These are phyloP conservation scores for Boletus coccyginus DNA, from an alignment of 768 basidiomycete genomes.

Conservation along the genomic window DNA sequence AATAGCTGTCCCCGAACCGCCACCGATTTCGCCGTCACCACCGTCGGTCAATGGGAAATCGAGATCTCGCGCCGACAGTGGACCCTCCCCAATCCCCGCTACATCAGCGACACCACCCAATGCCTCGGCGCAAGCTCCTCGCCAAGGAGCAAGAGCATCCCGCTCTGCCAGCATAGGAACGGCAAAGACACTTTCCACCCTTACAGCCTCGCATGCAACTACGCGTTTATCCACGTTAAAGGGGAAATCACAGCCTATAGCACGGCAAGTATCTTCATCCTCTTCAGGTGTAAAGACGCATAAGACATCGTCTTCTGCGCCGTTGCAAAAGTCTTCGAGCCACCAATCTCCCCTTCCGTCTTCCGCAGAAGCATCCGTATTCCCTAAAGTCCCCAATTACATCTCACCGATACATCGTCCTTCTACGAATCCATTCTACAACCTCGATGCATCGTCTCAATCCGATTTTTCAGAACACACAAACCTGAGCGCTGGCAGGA, in stretches of 20 bases:
- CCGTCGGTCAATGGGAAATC: constrained; percentile 22
- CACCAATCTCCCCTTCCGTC: constrained; percentile 24
- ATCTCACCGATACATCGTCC: constrained; percentile 78
- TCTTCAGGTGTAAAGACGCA: constrained; percentile 20
- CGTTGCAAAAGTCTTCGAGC: constrained; percentile 24
- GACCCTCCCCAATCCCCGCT: constrained; percentile 13
- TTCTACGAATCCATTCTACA: constrained; percentile 80
- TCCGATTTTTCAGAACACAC: constrained; percentile 54
- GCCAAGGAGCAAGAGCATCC: constrained; percentile 12
- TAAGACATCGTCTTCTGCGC: constrained; percentile 21
- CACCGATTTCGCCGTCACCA: constrained; percentile 25
- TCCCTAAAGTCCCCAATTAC: constrained; percentile 52
- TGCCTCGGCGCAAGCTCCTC: constrained; percentile 4
- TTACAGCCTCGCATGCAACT: constrained; percentile 2
- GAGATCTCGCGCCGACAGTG: constrained; percentile 27
- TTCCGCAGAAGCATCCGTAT: constrained; percentile 9
- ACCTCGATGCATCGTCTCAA: constrained; percentile 49
- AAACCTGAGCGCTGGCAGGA: constrained; percentile 47
- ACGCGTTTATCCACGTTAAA: constrained; percentile 13
- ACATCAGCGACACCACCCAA: neutral
- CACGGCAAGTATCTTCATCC: constrained; percentile 20
- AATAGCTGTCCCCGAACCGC: constrained; percentile 41
- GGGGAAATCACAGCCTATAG: constrained; percentile 14
- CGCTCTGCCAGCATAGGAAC: constrained; percentile 16
- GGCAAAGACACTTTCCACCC: constrained; percentile 13